These are phyloP conservation scores for Monilinia fructigena DNA, from an alignment of 2,329 filamentous ascomycete genomes.

Conservation along the genomic window DNA sequence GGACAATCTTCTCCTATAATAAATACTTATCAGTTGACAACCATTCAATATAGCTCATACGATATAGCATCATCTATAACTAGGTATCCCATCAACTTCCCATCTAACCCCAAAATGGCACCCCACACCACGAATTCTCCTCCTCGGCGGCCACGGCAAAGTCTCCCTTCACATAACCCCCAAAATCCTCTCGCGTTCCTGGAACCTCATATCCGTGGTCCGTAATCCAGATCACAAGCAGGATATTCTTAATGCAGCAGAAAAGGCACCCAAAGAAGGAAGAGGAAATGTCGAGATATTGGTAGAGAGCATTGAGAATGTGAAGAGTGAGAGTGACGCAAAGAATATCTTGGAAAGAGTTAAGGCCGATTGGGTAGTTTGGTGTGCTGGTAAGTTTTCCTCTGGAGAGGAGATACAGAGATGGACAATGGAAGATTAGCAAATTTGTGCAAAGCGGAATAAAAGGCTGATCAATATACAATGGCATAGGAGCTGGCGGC, in stretches of 20 bases:
- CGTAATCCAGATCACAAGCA: slow-evolving; percentile 66
- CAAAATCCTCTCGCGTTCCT: slow-evolving; percentile 69
- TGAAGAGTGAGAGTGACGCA: slow-evolving; percentile 63
- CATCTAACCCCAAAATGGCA: too few relatives aligned
- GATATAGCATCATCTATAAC: too few relatives aligned
- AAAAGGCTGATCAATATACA: not conserved
- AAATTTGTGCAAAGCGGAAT: not conserved
- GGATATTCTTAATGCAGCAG: slow-evolving; percentile 55
- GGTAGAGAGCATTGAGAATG: slow-evolving; percentile 68
- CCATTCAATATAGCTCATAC: too few relatives aligned
- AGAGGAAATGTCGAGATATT: slow-evolving; percentile 67
- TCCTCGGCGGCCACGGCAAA: slow-evolving; percentile 82
- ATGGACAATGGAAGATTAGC: not conserved
- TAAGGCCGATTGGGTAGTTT: slow-evolving; percentile 65
- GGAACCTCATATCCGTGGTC: slow-evolving; percentile 77
- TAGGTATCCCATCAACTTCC: too few relatives aligned
- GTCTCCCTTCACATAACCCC: slow-evolving; percentile 73
- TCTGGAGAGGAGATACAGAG: not conserved
- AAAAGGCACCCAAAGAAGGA: slow-evolving; percentile 36
- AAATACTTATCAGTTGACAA: too few relatives aligned
- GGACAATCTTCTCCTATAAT: too few relatives aligned
- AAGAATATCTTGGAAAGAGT: slow-evolving; percentile 59
- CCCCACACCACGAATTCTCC: slow-evolving; percentile 26
- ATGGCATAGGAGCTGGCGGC: slow-evolving; percentile 52
- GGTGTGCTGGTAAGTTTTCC: slow-evolving; percentile 57